A percentile compares a stretch with the other conserved stretches of the same genome.
Evolutionary conservation across 1,284 basidiomycete species (phyloP).

Genomic region (Peniophora sp.): DNA sequence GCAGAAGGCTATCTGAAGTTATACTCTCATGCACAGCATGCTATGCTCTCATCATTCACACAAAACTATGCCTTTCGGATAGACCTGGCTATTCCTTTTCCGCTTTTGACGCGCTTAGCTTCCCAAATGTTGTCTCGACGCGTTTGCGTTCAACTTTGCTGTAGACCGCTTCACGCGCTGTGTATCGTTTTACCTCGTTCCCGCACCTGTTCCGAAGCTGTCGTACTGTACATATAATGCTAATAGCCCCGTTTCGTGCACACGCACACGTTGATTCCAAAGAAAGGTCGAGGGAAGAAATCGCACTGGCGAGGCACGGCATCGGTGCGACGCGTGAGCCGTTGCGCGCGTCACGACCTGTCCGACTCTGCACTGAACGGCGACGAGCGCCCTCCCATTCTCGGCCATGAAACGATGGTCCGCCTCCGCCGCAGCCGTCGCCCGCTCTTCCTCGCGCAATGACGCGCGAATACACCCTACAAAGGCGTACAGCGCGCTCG

Average conservation of each 20-base stretch:
- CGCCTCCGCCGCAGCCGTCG: constrained; percentile 16
- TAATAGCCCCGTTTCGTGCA: not conserved
- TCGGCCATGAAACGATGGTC: constrained; percentile 29
- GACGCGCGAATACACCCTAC: constrained; percentile 15
- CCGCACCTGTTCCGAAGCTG: too few relatives aligned
- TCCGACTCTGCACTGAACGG: too few relatives aligned
- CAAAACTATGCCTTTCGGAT: too few relatives aligned
- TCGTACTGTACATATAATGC: not conserved
- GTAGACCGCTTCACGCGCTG: too few relatives aligned
- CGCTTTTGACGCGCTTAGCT: too few relatives aligned
- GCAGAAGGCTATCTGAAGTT: constrained; percentile 5
- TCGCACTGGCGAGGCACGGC: not conserved
- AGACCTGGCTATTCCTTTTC: too few relatives aligned
- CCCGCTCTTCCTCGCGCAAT: constrained; percentile 6
- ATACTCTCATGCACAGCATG: not conserved
- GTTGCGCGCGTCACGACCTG: too few relatives aligned
- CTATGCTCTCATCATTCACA: not conserved
- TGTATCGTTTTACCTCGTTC: too few relatives aligned
- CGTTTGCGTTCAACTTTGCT: too few relatives aligned
- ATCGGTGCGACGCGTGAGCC: too few relatives aligned
- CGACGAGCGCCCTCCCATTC: not conserved
- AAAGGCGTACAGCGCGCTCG: constrained; percentile 22
- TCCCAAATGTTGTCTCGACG: too few relatives aligned
- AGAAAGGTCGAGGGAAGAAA: constrained; percentile 4
- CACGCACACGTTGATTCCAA: not conserved